A percentile compares a stretch with the other conserved stretches of the same genome.
Conservation (phyloP, 345 rosid genomes). For the Brassica incana region DNA sequence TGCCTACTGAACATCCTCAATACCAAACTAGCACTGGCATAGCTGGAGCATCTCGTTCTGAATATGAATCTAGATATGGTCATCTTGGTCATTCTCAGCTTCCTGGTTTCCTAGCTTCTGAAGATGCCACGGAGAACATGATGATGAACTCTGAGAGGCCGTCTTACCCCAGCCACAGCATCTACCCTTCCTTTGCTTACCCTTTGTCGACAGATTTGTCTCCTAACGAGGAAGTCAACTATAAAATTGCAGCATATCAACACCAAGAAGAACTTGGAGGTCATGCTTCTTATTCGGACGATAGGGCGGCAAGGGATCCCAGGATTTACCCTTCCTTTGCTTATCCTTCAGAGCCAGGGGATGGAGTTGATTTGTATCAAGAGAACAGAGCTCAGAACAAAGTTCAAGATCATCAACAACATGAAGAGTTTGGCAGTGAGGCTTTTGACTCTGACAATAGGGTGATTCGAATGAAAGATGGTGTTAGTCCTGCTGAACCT, state of each 20-base stretch:
- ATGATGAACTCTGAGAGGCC: conserved; percentile 22
- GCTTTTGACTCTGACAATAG: conserved; percentile 29
- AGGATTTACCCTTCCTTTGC: conserved; percentile 39
- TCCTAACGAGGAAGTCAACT: not conserved
- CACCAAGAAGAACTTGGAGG: conserved; percentile 16
- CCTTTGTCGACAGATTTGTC: conserved; percentile 19
- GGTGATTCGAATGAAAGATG: conserved; percentile 17
- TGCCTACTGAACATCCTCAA: conserved; percentile 31
- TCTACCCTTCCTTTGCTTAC: conserved; percentile 37
- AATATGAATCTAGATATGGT: conserved; percentile 18
- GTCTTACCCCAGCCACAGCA: conserved; percentile 27
- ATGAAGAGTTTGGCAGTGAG: conserved; percentile 27
- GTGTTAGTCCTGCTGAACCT: conserved; percentile 13
- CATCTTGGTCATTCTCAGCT: conserved; percentile 29
- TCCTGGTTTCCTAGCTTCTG: conserved; percentile 22
- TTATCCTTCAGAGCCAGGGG: conserved; percentile 4
- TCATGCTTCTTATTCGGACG: conserved; percentile 8
- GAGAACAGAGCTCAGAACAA: conserved; percentile 22
- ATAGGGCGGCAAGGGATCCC: not conserved
- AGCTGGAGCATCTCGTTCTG: conserved; percentile 24
- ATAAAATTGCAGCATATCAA: conserved; percentile 21
- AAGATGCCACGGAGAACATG: conserved; percentile 16
- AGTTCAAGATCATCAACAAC: conserved; percentile 24
- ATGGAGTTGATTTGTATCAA: conserved; percentile 25
- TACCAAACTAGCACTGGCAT: conserved; percentile 15